Evolutionary conservation across 1,284 basidiomycete species (phyloP), one percentile per base, ranked within the genome.

Genomic region (Kwoniella shivajii): DNA sequence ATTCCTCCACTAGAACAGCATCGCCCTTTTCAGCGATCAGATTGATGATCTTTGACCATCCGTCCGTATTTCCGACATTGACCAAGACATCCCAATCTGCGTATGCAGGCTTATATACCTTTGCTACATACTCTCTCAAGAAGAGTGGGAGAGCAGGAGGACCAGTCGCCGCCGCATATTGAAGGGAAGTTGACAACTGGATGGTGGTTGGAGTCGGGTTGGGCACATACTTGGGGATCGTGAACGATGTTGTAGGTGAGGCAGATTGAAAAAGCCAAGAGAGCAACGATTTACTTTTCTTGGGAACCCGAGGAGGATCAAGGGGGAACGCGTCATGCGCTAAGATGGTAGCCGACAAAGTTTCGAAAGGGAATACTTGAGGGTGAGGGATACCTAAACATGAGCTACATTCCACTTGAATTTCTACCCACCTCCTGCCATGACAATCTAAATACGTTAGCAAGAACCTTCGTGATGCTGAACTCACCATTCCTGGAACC

Each of bases 1-100:
- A 81, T 59, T 80, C 79, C 56, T 87, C 86, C 16, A 85, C 83
- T 2, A 92, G 72, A 44, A 90, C 80, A 7, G 83, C 82, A 64
- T 92, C 89, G 7, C 88, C 89, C 1, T 82, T 82, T 67, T 92
- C 88, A 69, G 85, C 84, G 13, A 92, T 76, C 85, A 89, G 59
- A 72, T 62, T 57, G 50, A 68, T 66, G 46, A 75, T 72, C 60
- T 79, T 78, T 59, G 56, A 75, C 65, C 73, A 84, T 34, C 84
- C 89, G 69, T 90, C 90, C 0, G 90, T 92, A 59, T 89, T 88
- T 16, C 89, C 89, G 11, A 83, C 82, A 61, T 88, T 84, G 9
- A 88, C 70, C 18, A 90, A 70, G 2, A 82, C 84, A 7, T 82
- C 78, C 73, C 81, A 89, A 70, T 90, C 84, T n/a, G 77, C 69